Conservation (phyloP, 176 grass and related monocot species). For the Ananas comosus region DNA sequence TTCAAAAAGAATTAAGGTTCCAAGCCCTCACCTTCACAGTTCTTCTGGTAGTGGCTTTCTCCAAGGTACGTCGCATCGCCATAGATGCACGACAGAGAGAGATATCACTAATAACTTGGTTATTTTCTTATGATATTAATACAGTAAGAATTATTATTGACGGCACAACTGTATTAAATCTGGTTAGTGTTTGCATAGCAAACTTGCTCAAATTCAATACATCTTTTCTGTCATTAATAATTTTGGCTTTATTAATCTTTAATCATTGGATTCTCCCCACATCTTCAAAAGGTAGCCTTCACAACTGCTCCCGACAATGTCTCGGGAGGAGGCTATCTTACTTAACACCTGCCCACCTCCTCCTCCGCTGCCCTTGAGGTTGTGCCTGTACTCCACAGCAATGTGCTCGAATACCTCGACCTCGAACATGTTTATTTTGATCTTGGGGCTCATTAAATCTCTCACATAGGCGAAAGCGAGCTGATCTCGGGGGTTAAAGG, state of each 20-base stretch:
- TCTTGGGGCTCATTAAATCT: constrained; percentile 57
- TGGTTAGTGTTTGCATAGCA: too few relatives aligned
- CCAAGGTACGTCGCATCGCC: too few relatives aligned
- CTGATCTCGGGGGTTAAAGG: constrained; percentile 79
- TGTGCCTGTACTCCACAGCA: constrained; percentile 76
- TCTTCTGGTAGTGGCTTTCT: too few relatives aligned
- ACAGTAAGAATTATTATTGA: too few relatives aligned
- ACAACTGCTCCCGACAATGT: constrained; percentile 51
- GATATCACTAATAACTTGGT: too few relatives aligned
- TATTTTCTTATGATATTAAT: too few relatives aligned
- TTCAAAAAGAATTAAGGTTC: too few relatives aligned
- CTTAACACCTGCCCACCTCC: constrained; percentile 4
- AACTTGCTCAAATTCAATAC: too few relatives aligned
- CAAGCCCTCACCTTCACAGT: too few relatives aligned
- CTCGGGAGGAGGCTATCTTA: constrained; percentile 40
- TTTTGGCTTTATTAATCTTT: background rate
- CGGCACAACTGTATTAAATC: too few relatives aligned
- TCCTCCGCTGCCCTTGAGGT: constrained; percentile 32
- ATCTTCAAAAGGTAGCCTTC: constrained; percentile 59
- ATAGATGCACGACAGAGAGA: too few relatives aligned
- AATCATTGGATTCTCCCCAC: constrained; percentile 54
- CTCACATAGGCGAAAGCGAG: constrained; percentile 74
- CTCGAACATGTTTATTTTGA: constrained; percentile 86
- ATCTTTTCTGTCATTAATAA: too few relatives aligned
- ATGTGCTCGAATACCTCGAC: constrained; percentile 85